Evolutionary conservation across 2,329 filamentous ascomycete species (phyloP), one percentile per base, ranked within the genome.

Genomic region (Trichophyton equinum): DNA sequence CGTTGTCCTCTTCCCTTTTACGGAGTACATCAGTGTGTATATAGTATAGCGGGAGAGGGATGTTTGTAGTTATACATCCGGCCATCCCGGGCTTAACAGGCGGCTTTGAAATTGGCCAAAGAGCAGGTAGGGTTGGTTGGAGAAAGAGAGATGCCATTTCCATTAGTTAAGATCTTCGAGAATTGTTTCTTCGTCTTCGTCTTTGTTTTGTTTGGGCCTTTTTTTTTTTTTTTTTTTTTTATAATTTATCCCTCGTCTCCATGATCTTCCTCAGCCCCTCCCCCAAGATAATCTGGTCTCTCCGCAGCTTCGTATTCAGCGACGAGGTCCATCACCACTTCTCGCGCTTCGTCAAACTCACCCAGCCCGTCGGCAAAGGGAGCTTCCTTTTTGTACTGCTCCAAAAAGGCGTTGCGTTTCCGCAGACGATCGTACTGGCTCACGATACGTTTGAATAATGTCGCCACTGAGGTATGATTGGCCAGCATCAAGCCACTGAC

Each of bases 401-500:
- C 94, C 69, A 99, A 82, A 75, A 97, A 99, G 57, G 94, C 94
- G 73, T 97, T 97, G 58, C 92, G 88, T 76, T 97, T 97, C 62
- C 94, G 84, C 79, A 99, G 87, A 27, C 88, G 86, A 68, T 96
- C 91, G 75, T 97, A 99, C 71, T 95, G 92, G 64, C 84, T 83
- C 13, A 96, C 83, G 64, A 97, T 96, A 51, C 92, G 85, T 74
- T 95, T 96, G 79, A 99, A 99, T 8, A 99, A 81, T 25, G 94
- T 96, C 55, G 92, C 89, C 67, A 99, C 95, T 65, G 91, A 95
- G 0, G 94, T 99, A 73, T 99, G 94, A 72, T 99, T 99, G 11
- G 94, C 94, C 62, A 99, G 79, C 94, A 99, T 99, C 62, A 99
- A 82, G 1, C 94, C 94, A 65, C 90, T 96, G 60, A 99, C 94